Percentiles rank a stretch among this genome's conserved stretches.
These are phyloP conservation scores for Talaromyces nanjingensis DNA, from an alignment of 495 filamentous ascomycete genomes.

Conservation along the genomic window DNA sequence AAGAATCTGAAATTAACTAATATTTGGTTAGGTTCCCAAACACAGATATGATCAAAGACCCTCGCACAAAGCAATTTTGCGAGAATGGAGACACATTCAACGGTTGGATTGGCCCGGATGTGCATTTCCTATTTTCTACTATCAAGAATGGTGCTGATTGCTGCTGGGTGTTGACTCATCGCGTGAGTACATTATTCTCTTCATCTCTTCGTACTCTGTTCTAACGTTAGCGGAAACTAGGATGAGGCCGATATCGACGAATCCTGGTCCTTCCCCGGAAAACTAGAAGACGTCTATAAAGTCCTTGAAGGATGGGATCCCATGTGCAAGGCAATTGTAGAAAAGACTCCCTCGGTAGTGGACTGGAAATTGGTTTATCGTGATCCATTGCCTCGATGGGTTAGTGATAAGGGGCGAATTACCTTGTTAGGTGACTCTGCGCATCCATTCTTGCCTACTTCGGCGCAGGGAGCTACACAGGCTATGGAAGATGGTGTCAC, in stretches of 20 bases:
- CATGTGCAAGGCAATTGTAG: constrained; percentile 49
- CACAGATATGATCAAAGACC: constrained; percentile 53
- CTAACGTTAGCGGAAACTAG: not conserved
- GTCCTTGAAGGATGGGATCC: constrained; percentile 57
- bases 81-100: constrained; percentile 58
- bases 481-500: constrained; percentile 68
- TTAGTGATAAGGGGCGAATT: constrained; percentile 51
- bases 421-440: constrained; percentile 62
- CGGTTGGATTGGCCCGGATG: constrained; percentile 55
- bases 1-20: not conserved
- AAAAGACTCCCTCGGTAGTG: constrained; percentile 53
- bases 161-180: constrained; percentile 66
- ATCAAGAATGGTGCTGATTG: constrained; percentile 59
- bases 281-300: constrained; percentile 52
- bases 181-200: constrained; percentile 11
- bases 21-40: constrained; percentile 52
- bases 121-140: constrained; percentile 57
- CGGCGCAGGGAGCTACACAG: constrained; percentile 64
- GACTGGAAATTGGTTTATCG: constrained; percentile 70
- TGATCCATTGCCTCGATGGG: constrained; percentile 60
- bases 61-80: constrained; percentile 51
- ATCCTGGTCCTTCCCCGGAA: constrained; percentile 56
- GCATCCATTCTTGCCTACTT: constrained; percentile 68
- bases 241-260: constrained; percentile 57
- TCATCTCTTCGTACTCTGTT: not conserved